Conservation (phyloP, 2,329 filamentous ascomycete species). For the Pseudogymnoascus sp. region DNA sequence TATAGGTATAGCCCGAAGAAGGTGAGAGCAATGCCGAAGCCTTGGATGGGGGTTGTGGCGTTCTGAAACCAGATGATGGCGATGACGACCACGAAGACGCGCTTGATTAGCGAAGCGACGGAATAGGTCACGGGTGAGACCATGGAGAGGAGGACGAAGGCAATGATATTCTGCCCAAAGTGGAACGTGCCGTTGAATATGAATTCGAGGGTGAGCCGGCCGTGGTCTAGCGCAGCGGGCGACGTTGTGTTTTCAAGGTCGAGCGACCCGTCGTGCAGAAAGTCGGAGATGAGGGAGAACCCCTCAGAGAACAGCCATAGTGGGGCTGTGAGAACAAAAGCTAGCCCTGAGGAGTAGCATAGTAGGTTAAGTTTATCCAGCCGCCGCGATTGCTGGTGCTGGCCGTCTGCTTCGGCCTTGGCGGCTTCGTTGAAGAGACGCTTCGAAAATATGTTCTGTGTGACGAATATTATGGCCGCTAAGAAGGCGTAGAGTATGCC, state of each 20-base stretch:
- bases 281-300: constrained; percentile 64
- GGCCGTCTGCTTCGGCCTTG: constrained; percentile 68
- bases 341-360: constrained; percentile 92
- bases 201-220: constrained; percentile 71
- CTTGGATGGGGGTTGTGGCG: constrained; percentile 75
- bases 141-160: constrained; percentile 85
- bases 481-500: constrained; percentile 85
- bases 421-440: constrained; percentile 93
- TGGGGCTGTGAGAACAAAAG: constrained; percentile 78
- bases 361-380: constrained; percentile 94
- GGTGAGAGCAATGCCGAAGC: constrained; percentile 76
- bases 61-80: constrained; percentile 96
- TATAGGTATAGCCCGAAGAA: constrained; percentile 93
- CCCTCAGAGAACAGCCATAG: constrained; percentile 94
- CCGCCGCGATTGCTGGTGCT: constrained; percentile 59
- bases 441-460: constrained; percentile 98
- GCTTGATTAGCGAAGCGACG: constrained; percentile 90
- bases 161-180: constrained; percentile 92
- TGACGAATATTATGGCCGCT: constrained; percentile 91
- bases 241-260: constrained; percentile 39
- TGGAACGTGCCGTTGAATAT: constrained; percentile 96
- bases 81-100: constrained; percentile 92
- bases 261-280: constrained; percentile 73
- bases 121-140: constrained; percentile 96
- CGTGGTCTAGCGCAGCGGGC: constrained; percentile 69